Evolutionary conservation across 2,329 filamentous ascomycete species (phyloP), one percentile per base, ranked within the genome.

Genomic region (Elsinoe australis): DNA sequence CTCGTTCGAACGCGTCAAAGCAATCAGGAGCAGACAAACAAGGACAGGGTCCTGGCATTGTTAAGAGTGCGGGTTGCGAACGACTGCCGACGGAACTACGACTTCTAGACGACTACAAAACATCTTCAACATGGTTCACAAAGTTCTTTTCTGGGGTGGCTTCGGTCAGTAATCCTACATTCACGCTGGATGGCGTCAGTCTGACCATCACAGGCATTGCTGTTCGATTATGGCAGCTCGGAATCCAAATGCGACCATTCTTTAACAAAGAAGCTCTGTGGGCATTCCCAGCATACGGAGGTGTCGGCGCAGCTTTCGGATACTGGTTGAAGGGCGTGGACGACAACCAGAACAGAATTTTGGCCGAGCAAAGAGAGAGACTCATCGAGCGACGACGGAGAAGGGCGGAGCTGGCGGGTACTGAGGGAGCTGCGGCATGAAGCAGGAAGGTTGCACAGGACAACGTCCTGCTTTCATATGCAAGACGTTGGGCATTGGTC

Each of bases 291-390:
- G 71, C 90, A 59, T 98, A 92, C 70, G 89, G 82, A 51, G 78
- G 78, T 58, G 79, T 87, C 54, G 89, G 89, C 59, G 89, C 83
- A 59, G 87, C 84, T 70, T 95, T 96, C 71, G 92, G 92, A 58
- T 95, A 95, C 76, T 98, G 90, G 88, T 74, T 98, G 59, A 82
- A 89, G 72, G 86, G 87, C 54, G 86, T 96, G 49, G 87, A 95
- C 67, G 73, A 86, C 61, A 76, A 81, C 64, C 90, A 96, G 70
- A 76, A 83, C 57, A 78, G 79, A 56, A 77, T 88, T 54, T 72
- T 98, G 51, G 72, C 75, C 56, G 84, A 90, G 63, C 82, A 89
- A 63, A 89, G 88, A 73, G 76, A 85, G 57, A 68, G 75, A 49
- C 75, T 98, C 56, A 72, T 96, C 51, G 89, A 94, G 73, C 96